Conservation (phyloP, 352 stramenopile species). For the Peronospora destructor region DNA sequence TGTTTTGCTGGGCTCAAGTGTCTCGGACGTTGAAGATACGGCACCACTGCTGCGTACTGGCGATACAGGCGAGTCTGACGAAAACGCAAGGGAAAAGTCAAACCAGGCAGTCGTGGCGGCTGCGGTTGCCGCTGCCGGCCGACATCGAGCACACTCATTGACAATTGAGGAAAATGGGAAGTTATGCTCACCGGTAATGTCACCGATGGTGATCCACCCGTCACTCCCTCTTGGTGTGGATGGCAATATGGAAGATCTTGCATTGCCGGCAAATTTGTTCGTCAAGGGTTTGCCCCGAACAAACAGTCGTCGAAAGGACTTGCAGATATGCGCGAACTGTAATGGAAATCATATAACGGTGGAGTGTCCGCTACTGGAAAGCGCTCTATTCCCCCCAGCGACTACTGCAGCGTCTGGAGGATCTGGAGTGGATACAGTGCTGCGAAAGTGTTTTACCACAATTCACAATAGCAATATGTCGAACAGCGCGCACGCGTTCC, state of each 20-base stretch:
- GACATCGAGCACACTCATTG: slow-evolving; percentile 37
- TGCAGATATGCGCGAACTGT: slow-evolving; percentile 63
- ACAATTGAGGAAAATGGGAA: slow-evolving; percentile 32
- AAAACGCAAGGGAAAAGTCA: slow-evolving; percentile 28
- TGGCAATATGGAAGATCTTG: slow-evolving; percentile 14
- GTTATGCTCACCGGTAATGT: slow-evolving; percentile 13
- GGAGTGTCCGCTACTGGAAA: slow-evolving; percentile 65
- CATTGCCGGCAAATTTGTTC: slow-evolving; percentile 31
- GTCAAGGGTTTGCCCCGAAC: slow-evolving; percentile 31
- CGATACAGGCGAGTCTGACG: slow-evolving; percentile 17
- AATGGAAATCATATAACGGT: slow-evolving; percentile 80
- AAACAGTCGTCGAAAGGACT: slow-evolving; percentile 60
- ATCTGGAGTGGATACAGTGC: slow-evolving; percentile 52
- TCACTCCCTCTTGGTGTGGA: slow-evolving; percentile 11
- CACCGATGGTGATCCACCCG: slow-evolving; percentile 19
- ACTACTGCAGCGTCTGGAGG: slow-evolving; percentile 4
- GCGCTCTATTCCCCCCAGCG: slow-evolving; percentile 25
- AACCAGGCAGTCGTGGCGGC: slow-evolving; percentile 41
- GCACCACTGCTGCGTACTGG: slow-evolving; percentile 2
- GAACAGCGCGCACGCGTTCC: slow-evolving; percentile 79
- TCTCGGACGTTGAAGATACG: slow-evolving; percentile 31
- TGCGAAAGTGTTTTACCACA: slow-evolving; percentile 83
- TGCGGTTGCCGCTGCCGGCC: slow-evolving; percentile 33
- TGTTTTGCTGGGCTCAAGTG: slow-evolving; percentile 35
- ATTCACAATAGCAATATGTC: slow-evolving; percentile 81